These are phyloP conservation scores for Scutellaria galericulata DNA, from an alignment of 257 asterid genomes.

Conservation along the genomic window DNA sequence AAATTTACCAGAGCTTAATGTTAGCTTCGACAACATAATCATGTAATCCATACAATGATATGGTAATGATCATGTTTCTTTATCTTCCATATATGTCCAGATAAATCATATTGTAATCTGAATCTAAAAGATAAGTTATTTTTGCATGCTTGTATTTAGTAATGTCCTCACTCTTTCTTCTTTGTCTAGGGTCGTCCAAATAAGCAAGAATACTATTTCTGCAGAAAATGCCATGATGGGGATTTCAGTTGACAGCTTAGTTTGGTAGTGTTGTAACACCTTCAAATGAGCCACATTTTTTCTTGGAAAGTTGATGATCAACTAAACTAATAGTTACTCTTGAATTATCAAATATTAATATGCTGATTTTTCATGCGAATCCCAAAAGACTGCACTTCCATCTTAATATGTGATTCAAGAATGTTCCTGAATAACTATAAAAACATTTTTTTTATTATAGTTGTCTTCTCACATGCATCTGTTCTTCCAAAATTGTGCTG, in stretches of 20 bases:
- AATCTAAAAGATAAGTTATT: constrained; percentile 8
- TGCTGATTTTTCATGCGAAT: constrained; percentile 15
- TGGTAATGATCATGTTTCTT: background rate
- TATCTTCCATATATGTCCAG: background rate
- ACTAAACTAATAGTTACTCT: constrained; percentile 24
- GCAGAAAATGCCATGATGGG: no score
- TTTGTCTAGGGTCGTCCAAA: no score
- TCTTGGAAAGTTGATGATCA: constrained; percentile 1
- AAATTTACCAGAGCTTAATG: background rate
- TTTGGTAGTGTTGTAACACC: constrained; percentile 4
- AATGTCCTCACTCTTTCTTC: no score
- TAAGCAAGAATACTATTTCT: no score
- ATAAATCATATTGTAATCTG: constrained; percentile 8
- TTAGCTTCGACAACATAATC: constrained; percentile 3
- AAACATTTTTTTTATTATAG: background rate
- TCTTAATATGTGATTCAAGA: constrained; percentile 6
- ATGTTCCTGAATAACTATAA: constrained; percentile 16
- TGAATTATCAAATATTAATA: background rate
- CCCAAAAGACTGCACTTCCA: constrained; percentile 7
- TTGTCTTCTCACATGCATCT: background rate
- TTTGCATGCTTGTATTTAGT: constrained; percentile 17
- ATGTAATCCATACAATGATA: background rate
- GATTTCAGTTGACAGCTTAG: background rate
- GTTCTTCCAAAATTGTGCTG: background rate
- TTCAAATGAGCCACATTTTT: background rate